Evolutionary conservation across 73 alveolate genomes (phyloP).

Genomic region (Symbiodinium pilosum): DNA sequence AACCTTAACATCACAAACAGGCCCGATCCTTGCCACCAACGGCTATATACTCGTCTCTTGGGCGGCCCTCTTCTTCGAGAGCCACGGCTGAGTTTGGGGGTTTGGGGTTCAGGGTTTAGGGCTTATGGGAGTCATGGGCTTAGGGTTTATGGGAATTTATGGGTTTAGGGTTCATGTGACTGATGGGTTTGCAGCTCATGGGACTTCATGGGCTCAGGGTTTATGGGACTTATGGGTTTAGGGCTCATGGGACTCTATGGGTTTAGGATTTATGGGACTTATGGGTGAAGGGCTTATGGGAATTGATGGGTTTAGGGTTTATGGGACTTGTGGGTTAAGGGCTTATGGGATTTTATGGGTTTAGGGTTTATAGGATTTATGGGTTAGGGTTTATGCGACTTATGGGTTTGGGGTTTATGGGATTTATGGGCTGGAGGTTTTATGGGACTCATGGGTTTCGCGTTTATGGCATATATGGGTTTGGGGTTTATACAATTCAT

Average conservation of each 20-base stretch:
- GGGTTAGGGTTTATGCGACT: background rate
- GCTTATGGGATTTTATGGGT: background rate
- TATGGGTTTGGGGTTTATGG: background rate
- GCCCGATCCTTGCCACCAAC: background rate
- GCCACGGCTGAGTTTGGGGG: background rate
- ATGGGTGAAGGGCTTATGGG: background rate
- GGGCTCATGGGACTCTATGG: background rate
- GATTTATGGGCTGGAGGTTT: no score
- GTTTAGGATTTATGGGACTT: no score
- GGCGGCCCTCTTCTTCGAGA: constrained; percentile 54
- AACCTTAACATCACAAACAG: background rate
- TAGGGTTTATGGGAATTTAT: no score
- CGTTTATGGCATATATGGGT: no score
- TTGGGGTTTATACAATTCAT: no score
- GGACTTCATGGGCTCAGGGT: background rate
- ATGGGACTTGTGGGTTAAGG: background rate
- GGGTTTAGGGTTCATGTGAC: no score
- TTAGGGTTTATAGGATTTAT: background rate
- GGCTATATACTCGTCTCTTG: constrained; percentile 45
- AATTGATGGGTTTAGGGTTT: background rate
- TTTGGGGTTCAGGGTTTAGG: background rate
- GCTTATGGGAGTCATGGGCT: no score
- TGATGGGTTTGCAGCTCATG: no score
- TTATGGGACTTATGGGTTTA: background rate
- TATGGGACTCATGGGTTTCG: no score